Percentiles rank a stretch among this genome's conserved stretches.
phyloP scores from a whole-genome alignment of 768 basidiomycete species.

The Psilocybe azurescens region DNA sequence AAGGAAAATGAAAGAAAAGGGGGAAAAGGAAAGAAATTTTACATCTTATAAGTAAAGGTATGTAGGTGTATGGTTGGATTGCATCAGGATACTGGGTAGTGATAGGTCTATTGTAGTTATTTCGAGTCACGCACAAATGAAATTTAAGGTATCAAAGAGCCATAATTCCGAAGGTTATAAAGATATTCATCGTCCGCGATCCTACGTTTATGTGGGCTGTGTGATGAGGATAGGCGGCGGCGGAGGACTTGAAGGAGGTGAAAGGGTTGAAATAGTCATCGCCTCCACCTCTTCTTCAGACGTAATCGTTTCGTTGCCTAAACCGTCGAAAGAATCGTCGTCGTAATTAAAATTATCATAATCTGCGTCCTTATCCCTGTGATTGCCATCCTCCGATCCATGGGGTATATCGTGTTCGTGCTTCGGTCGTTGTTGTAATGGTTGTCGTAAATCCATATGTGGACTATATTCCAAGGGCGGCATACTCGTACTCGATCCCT shows the following conservation, averaged over 20 bases:
- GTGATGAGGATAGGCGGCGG: slow-evolving; percentile 45
- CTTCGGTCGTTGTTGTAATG: slow-evolving; percentile 24
- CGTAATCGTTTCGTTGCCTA: slow-evolving; percentile 22
- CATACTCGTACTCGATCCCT: slow-evolving; percentile 32
- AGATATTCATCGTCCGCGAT: slow-evolving; percentile 10
- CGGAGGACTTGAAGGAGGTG: slow-evolving; percentile 34
- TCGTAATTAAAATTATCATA: background rate
- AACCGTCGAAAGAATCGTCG: slow-evolving; percentile 19
- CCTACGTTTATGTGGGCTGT: slow-evolving; percentile 30
- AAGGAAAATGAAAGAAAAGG: background rate
- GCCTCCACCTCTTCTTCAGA: slow-evolving; percentile 51
- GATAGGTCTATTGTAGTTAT: background rate
- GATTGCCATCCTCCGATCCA: background rate
- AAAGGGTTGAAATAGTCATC: slow-evolving; percentile 35
- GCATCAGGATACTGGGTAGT: background rate
- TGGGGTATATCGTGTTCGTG: slow-evolving; percentile 8
- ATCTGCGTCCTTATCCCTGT: slow-evolving; percentile 4
- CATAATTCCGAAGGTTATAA: background rate
- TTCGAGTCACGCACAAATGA: background rate
- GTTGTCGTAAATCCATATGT: background rate
- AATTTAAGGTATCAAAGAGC: background rate
- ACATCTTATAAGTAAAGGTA: slow-evolving; percentile 4
- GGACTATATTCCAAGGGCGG: background rate
- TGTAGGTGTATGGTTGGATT: background rate
- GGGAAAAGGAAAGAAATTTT: background rate